Evolutionary conservation across 345 rosid species (phyloP), one percentile per base, ranked within the genome.

Genomic region (Zanthoxylum bungeanum): DNA sequence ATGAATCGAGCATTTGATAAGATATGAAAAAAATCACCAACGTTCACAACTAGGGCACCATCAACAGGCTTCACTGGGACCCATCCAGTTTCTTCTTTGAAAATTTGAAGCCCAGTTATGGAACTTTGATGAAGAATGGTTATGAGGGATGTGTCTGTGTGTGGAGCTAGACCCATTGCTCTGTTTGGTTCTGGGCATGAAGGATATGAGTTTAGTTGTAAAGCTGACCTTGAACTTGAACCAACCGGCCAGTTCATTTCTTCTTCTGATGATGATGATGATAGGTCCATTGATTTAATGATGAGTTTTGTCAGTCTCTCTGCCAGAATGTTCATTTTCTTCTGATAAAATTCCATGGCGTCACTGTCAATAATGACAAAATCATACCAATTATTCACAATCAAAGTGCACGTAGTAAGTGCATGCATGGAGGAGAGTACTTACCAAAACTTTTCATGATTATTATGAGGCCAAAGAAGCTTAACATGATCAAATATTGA

Each of bases 401-500:
- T n/a, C n/a, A n/a, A n/a, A n/a, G n/a, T n/a, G n/a, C n/a, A n/a
- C n/a, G n/a, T n/a, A n/a, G n/a, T n/a, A n/a, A n/a, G 69, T 78
- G 84, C 79, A 80, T 75, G 81, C 55, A 82, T n/a, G n/a, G n/a
- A 72, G 37, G 70, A 67, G 64, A 76, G 77, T 74, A 75, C 80
- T 75, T 78, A 93, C 98, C 98, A 88, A 80, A 88, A 90, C 24
- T 68, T 71, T 30, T 59, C 68, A 76, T 80, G 82, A n/a, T n/a
- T n/a, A 52, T 61, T 83, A 19, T 63, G 46, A 10, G 98, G 94
- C 94, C 91, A 93, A 65, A 93, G 93, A 70, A 73, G 56, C 60
- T 77, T 85, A 49, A 89, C 95, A 59, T 93, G 91, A 62, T 82
- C 85, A 27, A 73, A 22, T 16, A 95, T 88, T 0, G 97, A 88